Evolutionary conservation across 2,329 filamentous ascomycete genomes (phyloP), one percentile per base, ranked within the genome.

Genomic region (Xylaria polymorpha): DNA sequence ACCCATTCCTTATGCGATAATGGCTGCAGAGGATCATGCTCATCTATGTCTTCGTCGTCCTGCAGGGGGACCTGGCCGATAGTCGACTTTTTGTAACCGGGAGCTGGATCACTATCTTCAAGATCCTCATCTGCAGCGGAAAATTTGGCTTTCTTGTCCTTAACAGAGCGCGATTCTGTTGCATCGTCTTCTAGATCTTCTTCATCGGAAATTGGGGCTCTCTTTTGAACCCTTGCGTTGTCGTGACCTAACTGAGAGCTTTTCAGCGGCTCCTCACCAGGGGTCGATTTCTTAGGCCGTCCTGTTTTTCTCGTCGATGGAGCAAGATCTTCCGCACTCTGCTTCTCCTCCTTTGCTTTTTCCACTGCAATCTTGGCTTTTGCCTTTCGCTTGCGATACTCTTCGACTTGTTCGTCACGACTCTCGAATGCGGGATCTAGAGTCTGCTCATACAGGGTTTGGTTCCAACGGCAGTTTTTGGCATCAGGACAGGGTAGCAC

Each of bases 1-100:
- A 90, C 84, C 64, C 80, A 90, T 72, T 90, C 86, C 60, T 84
- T 76, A 71, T 91, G 88, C 0, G 83, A 84, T 35, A 81, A 71
- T 0, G 87, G 87, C 55, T 80, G 80, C 5, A 67, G 29, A 1
- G 82, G 82, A 58, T 81, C 79, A 0, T 78, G 64, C 6, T 74
- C 64, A 10, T 72, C 60, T 9, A 63, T 57, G 8, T 77, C 72
- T 22, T 72, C 66, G 4, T 74, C 72, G 22, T 73, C 71, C 25
- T 67, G 61, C 15, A 81, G 71, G 18, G 79, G 76, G 15, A 75
- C 63, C 64, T 81, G 78, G 15, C 32, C 39, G 10, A 5, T 35
- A 29, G 22, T 22, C 14, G 58, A 63, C 51, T 51, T 66, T 56
- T 64, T 8, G 50, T 67, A 62, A 15, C 66, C 66, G 32, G 71